Conservation (phyloP, 2,329 filamentous ascomycete genomes). For the Xylariales sp. region DNA sequence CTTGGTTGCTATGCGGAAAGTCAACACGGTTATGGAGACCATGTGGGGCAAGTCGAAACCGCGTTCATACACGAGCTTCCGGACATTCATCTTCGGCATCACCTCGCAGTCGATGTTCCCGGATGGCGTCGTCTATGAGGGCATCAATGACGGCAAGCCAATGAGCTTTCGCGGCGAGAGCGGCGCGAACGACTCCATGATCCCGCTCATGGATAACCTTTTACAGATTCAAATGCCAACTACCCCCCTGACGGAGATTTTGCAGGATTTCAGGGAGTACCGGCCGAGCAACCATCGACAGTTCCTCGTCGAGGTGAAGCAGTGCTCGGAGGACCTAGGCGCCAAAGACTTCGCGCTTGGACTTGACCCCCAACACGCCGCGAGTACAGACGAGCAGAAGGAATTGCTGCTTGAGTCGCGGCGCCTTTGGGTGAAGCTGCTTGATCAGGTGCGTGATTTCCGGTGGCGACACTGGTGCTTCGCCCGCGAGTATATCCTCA, state of each 20-base stretch:
- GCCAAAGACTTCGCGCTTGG: conserved; percentile 67
- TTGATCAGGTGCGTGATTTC: conserved; percentile 84
- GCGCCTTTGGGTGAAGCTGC: conserved; percentile 70
- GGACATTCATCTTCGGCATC: conserved; percentile 97
- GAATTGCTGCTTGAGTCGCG: conserved; percentile 65
- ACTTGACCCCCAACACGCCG: conserved; percentile 53
- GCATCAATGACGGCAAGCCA: conserved; percentile 75
- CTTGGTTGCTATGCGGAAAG: conserved; percentile 72
- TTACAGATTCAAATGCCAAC: conserved; percentile 87
- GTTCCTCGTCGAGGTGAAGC: conserved; percentile 79
- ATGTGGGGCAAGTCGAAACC: conserved; percentile 95
- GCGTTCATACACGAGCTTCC: conserved; percentile 85
- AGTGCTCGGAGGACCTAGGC: conserved; percentile 60
- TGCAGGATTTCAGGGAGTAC: conserved; percentile 89
- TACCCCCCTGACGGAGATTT: conserved; percentile 88
- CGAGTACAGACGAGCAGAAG: conserved; percentile 44
- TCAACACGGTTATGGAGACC: conserved; percentile 83
- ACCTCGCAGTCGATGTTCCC: conserved; percentile 95
- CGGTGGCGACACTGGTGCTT: conserved; percentile 89
- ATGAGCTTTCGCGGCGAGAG: conserved; percentile 90
- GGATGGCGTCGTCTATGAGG: conserved; percentile 89
- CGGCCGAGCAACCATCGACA: conserved; percentile 88
- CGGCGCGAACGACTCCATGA: conserved; percentile 94
- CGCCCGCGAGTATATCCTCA: conserved; percentile 85
- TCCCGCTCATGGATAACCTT: conserved; percentile 89